Conservation (phyloP, 2,329 filamentous ascomycete species). For the Exophiala sp. region DNA sequence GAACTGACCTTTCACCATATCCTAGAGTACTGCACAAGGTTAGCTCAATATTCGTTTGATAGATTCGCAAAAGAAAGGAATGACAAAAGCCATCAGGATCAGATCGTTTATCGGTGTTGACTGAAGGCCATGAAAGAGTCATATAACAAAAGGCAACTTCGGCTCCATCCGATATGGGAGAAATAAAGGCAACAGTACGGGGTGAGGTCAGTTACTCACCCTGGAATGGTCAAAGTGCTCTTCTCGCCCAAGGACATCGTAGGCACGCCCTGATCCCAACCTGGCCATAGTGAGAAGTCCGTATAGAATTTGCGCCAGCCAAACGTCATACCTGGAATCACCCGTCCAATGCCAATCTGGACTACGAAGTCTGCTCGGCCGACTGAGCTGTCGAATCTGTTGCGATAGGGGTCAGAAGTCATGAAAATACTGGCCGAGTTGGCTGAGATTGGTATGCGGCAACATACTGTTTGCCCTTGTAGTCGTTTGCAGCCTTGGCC, state of each 20-base stretch:
- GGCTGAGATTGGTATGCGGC: neutral
- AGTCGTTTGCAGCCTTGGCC: constrained; percentile 35
- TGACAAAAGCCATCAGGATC: neutral
- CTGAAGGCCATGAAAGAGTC: neutral
- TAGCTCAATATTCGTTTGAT: constrained; percentile 1
- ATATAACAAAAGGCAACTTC: neutral
- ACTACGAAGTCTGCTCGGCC: constrained; percentile 73
- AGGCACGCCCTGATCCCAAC: constrained; percentile 80
- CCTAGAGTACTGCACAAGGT: constrained; percentile 27
- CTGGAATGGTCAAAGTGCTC: constrained; percentile 75
- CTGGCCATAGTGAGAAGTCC: constrained; percentile 42
- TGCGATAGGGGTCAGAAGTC: neutral
- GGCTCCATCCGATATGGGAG: neutral
- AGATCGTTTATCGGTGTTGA: neutral
- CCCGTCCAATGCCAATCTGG: constrained; percentile 73
- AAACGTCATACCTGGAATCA: constrained; percentile 71
- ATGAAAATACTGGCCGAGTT: neutral
- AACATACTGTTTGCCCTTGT: constrained; percentile 64
- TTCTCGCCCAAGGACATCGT: constrained; percentile 90
- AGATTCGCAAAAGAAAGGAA: neutral
- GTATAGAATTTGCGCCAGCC: constrained; percentile 3
- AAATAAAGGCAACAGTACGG: neutral
- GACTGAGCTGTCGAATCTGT: constrained; percentile 84
- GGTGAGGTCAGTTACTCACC: constrained; percentile 48
- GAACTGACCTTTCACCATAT: constrained; percentile 41